Evolutionary conservation across 2,329 filamentous ascomycete genomes (phyloP).

Genomic region (Fusarium austroafricanum): DNA sequence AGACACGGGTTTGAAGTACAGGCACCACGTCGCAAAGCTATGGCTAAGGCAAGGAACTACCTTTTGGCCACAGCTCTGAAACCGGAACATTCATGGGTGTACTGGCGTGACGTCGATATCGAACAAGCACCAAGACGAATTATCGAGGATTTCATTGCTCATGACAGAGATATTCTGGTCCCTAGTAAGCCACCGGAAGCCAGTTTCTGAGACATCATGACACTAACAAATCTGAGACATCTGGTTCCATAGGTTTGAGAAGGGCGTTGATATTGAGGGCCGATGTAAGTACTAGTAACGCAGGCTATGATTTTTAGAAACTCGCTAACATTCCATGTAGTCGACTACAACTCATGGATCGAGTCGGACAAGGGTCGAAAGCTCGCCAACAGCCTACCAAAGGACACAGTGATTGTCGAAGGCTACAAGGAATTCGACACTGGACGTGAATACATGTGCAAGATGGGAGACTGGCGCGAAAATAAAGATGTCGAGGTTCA

Average conservation of each 20-base stretch:
- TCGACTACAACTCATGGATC: slow-evolving; percentile 99
- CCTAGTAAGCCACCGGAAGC: slow-evolving; percentile 75
- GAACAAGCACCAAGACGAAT: slow-evolving; percentile 88
- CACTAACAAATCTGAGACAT: slow-evolving; percentile 71
- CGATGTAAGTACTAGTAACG: slow-evolving; percentile 74
- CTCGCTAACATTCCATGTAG: slow-evolving; percentile 57
- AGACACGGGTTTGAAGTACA: slow-evolving; percentile 89
- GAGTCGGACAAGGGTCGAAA: slow-evolving; percentile 88
- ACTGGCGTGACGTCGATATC: slow-evolving; percentile 98
- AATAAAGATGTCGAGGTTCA: slow-evolving; percentile 93
- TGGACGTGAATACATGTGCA: slow-evolving; percentile 88
- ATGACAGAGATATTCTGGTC: slow-evolving; percentile 92
- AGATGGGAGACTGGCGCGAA: slow-evolving; percentile 90
- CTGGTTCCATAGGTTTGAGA: slow-evolving; percentile 93
- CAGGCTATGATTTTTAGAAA: background rate
- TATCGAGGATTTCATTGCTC: slow-evolving; percentile 93
- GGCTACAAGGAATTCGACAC: slow-evolving; percentile 96
- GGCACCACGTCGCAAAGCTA: slow-evolving; percentile 87
- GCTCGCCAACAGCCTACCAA: slow-evolving; percentile 77
- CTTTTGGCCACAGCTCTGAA: slow-evolving; percentile 85
- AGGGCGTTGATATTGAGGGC: slow-evolving; percentile 89
- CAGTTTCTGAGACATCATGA: slow-evolving; percentile 11
- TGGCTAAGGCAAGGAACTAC: slow-evolving; percentile 93
- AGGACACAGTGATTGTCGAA: slow-evolving; percentile 88
- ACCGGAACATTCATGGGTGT: slow-evolving; percentile 97